Percentiles rank a stretch among this genome's conserved stretches.
Conservation (phyloP, 306 rosid genomes). For the Alnus glutinosa region DNA sequence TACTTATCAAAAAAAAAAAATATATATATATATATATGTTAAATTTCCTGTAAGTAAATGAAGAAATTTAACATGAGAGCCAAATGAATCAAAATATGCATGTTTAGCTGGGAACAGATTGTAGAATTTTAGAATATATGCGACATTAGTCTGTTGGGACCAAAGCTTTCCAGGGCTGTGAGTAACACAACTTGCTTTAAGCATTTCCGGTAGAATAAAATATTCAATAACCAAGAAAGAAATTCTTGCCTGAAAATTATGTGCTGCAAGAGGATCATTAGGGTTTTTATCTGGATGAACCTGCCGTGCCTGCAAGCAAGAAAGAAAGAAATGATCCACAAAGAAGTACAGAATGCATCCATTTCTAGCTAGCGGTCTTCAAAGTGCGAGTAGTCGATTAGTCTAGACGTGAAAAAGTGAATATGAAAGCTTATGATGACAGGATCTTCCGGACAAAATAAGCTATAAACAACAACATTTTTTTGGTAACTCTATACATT, state of each 20-base stretch:
- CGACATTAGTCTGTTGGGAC: not conserved
- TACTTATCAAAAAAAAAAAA: too few relatives aligned
- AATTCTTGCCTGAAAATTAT: conserved; percentile 83
- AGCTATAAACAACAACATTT: not conserved
- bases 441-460: not conserved
- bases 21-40: not conserved
- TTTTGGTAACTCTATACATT: not conserved
- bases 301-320: conserved; percentile 79
- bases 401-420: not conserved
- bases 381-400: not conserved
- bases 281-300: conserved; percentile 99
- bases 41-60: not conserved
- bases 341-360: not conserved
- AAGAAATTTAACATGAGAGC: not conserved
- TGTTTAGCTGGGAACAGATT: not conserved
- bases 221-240: not conserved
- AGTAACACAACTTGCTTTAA: not conserved
- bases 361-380: conserved; percentile 16
- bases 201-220: not conserved
- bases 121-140: not conserved
- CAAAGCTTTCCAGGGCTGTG: not conserved
- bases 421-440: not conserved
- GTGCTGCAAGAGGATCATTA: conserved; percentile 92
- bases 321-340: conserved; percentile 17
- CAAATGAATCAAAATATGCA: not conserved